A percentile compares a stretch with the other conserved stretches of the same genome.
Evolutionary conservation across 2,329 filamentous ascomycete species (phyloP).

Genomic region (Talaromyces piceae): DNA sequence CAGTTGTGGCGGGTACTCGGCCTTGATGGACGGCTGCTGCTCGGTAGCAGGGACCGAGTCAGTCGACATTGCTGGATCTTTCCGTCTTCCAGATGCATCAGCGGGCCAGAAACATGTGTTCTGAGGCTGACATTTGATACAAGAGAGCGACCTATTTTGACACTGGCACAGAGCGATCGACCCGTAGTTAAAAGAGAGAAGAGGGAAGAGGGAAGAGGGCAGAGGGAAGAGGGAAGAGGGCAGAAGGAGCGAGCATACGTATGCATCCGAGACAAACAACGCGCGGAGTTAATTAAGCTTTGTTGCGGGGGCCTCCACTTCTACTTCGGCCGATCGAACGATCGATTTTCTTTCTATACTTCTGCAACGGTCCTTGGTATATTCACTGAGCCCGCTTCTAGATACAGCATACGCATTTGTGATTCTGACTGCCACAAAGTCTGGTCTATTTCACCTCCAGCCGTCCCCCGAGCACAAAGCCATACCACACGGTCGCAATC

Average conservation of each 20-base stretch:
- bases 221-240: not conserved
- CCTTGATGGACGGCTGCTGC: no score
- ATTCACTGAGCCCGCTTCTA: no score
- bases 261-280: not conserved
- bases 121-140: no score
- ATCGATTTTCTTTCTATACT: not conserved
- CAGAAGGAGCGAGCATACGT: not conserved
- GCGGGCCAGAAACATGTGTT: not conserved
- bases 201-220: not conserved
- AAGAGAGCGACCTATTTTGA: no score
- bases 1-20: not conserved
- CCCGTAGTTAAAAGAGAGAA: no score
- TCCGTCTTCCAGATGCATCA: not conserved
- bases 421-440: no score
- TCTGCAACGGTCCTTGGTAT: no score
- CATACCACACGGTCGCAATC: constrained; percentile 23
- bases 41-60: no score
- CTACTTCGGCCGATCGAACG: not conserved
- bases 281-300: not conserved
- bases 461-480: constrained; percentile 17
- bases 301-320: not conserved
- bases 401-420: no score
- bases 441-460: constrained; percentile 10
- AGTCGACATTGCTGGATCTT: not conserved
- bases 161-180: no score